These are phyloP conservation scores for Chlamydomonas sp. DNA, from an alignment of 139 green algal species.

Conservation along the genomic window DNA sequence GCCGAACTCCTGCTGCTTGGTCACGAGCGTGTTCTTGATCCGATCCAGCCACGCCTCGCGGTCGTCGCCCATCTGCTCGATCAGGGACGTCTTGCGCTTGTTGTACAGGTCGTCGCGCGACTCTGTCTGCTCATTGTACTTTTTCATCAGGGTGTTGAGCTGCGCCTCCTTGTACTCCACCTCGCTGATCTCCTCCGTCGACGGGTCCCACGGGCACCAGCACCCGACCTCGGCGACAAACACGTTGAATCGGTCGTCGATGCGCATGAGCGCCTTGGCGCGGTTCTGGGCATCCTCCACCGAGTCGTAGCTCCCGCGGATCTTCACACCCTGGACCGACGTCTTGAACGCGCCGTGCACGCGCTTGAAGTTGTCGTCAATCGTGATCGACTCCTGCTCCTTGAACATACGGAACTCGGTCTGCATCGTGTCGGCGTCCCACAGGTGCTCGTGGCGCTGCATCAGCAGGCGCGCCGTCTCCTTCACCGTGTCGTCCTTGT, in stretches of 20 bases:
- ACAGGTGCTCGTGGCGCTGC: conserved; percentile 1
- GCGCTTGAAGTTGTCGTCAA: not conserved
- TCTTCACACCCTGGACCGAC: conserved; percentile 1
- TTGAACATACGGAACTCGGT: not conserved
- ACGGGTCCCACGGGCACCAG: not conserved
- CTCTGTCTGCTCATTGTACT: conserved; percentile 11
- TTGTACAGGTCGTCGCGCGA: not conserved
- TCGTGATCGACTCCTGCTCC: not conserved
- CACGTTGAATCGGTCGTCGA: not conserved
- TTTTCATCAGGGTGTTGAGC: conserved; percentile 18
- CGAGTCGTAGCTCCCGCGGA: conserved; percentile 5
- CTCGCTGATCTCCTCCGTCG: not conserved
- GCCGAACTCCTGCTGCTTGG: no score
- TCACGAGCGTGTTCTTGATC: no score
- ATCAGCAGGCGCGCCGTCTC: conserved; percentile 3
- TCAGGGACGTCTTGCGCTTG: not conserved
- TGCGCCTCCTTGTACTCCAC: conserved; percentile 5
- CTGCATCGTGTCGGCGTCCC: not conserved
- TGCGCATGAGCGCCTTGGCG: not conserved
- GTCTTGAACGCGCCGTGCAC: conserved; percentile 1
- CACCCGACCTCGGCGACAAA: not conserved
- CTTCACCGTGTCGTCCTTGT: not conserved
- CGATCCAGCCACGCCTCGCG: conserved; percentile 5
- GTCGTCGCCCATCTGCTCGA: not conserved
- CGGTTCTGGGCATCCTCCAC: conserved; percentile 2